These are phyloP conservation scores for Bipolaris cookei DNA, from an alignment of 2,329 filamentous ascomycete genomes.

Conservation along the genomic window DNA sequence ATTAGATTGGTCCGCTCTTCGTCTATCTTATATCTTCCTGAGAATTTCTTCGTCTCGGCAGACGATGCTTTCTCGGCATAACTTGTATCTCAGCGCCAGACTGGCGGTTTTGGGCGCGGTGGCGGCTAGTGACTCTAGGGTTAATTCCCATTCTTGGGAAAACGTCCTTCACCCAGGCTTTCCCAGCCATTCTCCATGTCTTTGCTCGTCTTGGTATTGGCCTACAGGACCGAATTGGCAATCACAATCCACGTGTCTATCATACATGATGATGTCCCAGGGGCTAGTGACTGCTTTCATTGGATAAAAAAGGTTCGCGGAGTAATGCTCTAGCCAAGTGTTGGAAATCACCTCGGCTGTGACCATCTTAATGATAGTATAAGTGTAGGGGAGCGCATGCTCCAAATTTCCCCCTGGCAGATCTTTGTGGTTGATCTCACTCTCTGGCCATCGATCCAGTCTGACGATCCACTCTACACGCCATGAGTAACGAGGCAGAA, in stretches of 20 bases:
- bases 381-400: neutral
- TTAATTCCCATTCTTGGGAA: neutral
- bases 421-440: neutral
- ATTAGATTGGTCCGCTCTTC: slow-evolving; percentile 10
- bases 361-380: neutral
- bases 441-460: neutral
- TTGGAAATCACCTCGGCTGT: neutral
- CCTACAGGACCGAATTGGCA: neutral
- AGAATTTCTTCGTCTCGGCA: neutral
- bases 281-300: neutral
- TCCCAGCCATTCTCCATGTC: neutral
- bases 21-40: neutral
- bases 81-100: neutral
- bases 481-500: slow-evolving; percentile 23
- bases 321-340: neutral
- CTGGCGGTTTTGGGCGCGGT: neutral
- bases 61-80: slow-evolving; percentile 8
- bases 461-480: neutral
- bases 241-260: neutral
- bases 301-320: neutral
- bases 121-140: neutral
- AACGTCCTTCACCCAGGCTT: neutral
- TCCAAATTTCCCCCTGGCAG: neutral
- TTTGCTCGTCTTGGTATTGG: slow-evolving; percentile 5
- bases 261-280: neutral